Percentiles rank a stretch among this genome's conserved stretches.
phyloP scores from a whole-genome alignment of 768 basidiomycete species.

The Inosperma sp. region DNA sequence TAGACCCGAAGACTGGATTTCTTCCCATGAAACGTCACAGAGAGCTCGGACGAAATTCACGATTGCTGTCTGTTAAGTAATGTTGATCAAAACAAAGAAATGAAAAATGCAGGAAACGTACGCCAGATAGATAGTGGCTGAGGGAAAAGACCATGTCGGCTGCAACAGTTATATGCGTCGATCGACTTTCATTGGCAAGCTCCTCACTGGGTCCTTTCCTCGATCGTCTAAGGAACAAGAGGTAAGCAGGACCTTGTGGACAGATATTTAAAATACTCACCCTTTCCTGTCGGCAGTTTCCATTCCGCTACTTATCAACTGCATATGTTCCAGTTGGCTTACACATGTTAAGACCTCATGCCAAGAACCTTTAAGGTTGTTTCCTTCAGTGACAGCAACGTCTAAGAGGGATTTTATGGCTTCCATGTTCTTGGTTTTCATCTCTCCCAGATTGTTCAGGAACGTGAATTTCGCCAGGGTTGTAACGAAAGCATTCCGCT shows the following conservation, averaged over 20 bases:
- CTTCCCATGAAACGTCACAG: slow-evolving; percentile 98
- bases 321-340: slow-evolving; percentile 98
- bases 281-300: slow-evolving; percentile 76
- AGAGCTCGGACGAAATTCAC: slow-evolving; percentile 96
- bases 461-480: slow-evolving; percentile 97
- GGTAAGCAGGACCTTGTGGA: not conserved
- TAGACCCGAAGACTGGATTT: no score
- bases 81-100: slow-evolving; percentile 9
- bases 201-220: slow-evolving; percentile 83
- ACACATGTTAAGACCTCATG: slow-evolving; percentile 95
- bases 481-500: slow-evolving; percentile 98
- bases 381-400: slow-evolving; percentile 94
- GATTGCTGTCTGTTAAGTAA: slow-evolving; percentile 71
- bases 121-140: slow-evolving; percentile 91
- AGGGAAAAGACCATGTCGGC: slow-evolving; percentile 99
- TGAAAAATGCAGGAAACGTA: slow-evolving; percentile 38
- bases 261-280: slow-evolving; percentile 40
- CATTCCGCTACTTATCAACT: slow-evolving; percentile 87
- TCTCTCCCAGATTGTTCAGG: slow-evolving; percentile 95
- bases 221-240: slow-evolving; percentile 36
- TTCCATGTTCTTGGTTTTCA: slow-evolving; percentile 99
- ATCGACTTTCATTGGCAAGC: slow-evolving; percentile 92
- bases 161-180: slow-evolving; percentile 96
- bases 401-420: slow-evolving; percentile 95
- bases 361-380: slow-evolving; percentile 94